Base-by-base conservation (phyloP, 2,329 filamentous ascomycete genomes). In the Metarhizium anisopliae region DNA sequence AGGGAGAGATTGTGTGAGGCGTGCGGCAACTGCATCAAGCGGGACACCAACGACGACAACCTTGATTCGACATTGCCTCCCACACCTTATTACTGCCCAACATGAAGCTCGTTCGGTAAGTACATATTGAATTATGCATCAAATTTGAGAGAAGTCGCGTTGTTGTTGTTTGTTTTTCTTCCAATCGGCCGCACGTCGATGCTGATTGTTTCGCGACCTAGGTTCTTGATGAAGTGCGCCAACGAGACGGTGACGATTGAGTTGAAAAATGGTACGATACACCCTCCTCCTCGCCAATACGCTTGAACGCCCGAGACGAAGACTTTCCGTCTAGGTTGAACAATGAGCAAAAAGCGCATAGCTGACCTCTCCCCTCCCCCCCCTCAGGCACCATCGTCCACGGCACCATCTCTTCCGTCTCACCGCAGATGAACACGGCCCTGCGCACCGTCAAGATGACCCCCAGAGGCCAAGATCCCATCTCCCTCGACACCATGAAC, bases 201-300 rank as follows among this genome's bases (percentile, higher is more conserved):
- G 42, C 55, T 56, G 32, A 56, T 47, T 35, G 32, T 16, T 8
- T 42, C 35, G 29, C 51, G 51, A 25, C 35, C 35, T 73, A 97
- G 94, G 72, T 99, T 99, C 74, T 80, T 99, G 66, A 97, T 97
- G 93, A 99, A 99, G 81, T 97, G 93, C 75, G 86, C 89, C 74
- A 97, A 96, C 74, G 94, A 99, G 79, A 96, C 94, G 67, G 94
- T 97, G 67, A 97, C 93, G 49, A 89, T 99, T 73, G 94, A 99
- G 75, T 81, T 99, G 64, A 99, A 99, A 75, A 97, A 97, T 83
- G 94, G 92, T 94, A 78, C 50, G 72, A 13, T 47, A 29, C 18
- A 8, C 20, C 35, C 45, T 35, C n/a, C 32, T 40, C 52, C 30
- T 4, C 36, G 11, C n/a, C 36, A 6, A 42, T 40, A 18, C n/a